Percentiles rank a stretch among this genome's conserved stretches.
Evolutionary conservation across 164 flowering plant species (phyloP).

Genomic region (Tetrastigma voinierianum): DNA sequence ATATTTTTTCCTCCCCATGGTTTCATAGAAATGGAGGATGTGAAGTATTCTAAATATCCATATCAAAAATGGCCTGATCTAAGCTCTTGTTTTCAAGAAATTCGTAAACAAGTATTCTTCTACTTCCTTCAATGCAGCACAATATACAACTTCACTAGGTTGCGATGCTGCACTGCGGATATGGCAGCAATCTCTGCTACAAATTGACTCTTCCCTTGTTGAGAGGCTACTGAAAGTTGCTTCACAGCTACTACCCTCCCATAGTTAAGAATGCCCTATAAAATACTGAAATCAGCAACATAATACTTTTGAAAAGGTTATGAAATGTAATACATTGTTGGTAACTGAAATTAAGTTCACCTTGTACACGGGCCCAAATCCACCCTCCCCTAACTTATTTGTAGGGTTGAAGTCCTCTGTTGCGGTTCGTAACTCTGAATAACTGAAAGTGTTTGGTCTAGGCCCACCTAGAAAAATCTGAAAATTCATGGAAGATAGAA

Average conservation of each 20-base stretch:
- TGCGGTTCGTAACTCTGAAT: not conserved
- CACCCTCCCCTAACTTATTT: constrained; percentile 23
- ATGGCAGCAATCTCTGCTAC: constrained; percentile 25
- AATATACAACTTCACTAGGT: constrained; percentile 34
- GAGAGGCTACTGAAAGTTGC: constrained; percentile 26
- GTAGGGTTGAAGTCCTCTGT: constrained; percentile 15
- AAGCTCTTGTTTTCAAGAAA: constrained; percentile 23
- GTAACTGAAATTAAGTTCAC: not conserved
- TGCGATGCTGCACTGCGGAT: constrained; percentile 35
- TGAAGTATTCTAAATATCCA: not conserved
- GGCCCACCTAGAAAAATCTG: no score
- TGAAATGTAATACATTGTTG: not conserved
- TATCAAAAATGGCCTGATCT: constrained; percentile 32
- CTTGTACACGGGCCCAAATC: constrained; percentile 20
- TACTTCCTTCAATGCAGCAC: constrained; percentile 29
- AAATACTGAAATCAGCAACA: not conserved
- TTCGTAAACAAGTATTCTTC: constrained; percentile 25
- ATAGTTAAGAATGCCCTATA: constrained; percentile 27
- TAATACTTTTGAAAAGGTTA: not conserved
- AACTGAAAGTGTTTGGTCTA: no score
- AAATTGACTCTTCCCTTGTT: constrained; percentile 28
- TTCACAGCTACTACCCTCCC: constrained; percentile 24
- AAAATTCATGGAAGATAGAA: no score
- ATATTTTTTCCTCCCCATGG: no score
- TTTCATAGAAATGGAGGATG: no score